Evolutionary conservation across 192 early-diverging fungal species (phyloP).

Genomic region (Gamsiella multidivaricata): DNA sequence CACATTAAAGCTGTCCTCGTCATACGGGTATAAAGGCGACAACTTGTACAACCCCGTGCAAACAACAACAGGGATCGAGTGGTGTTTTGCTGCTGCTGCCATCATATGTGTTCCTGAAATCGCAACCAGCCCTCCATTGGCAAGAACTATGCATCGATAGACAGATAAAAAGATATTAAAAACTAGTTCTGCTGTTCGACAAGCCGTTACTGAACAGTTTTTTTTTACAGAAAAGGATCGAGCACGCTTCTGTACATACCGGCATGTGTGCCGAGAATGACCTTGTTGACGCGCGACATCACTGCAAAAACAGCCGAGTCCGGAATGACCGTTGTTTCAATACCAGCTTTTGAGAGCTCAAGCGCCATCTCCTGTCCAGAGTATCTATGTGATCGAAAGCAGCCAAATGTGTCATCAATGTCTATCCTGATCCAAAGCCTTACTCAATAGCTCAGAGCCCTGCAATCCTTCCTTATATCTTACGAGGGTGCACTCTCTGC

Average conservation of each 20-base stretch:
- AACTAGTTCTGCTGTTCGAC: too few species aligned
- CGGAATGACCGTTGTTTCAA: slow-evolving; percentile 91
- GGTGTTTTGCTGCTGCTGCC: slow-evolving; percentile 91
- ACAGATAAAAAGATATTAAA: neutral
- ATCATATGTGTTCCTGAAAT: slow-evolving; percentile 83
- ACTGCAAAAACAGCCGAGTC: slow-evolving; percentile 96
- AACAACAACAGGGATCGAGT: slow-evolving; percentile 93
- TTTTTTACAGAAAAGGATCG: slow-evolving; percentile 3
- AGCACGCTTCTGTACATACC: slow-evolving; percentile 47
- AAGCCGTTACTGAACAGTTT: slow-evolving; percentile 5
- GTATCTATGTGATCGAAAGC: slow-evolving; percentile 60
- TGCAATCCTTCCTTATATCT: slow-evolving; percentile 8
- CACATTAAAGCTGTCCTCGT: slow-evolving; percentile 86
- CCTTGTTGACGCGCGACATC: slow-evolving; percentile 98
- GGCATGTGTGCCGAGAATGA: slow-evolving; percentile 91
- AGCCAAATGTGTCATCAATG: too few species aligned
- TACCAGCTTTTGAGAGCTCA: slow-evolving; percentile 77
- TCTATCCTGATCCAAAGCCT: too few species aligned
- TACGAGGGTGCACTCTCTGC: slow-evolving; percentile 91
- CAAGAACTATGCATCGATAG: slow-evolving; percentile 71
- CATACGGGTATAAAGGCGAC: slow-evolving; percentile 88
- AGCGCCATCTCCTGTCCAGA: slow-evolving; percentile 88
- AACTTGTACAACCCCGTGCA: slow-evolving; percentile 91
- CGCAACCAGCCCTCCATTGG: slow-evolving; percentile 93
- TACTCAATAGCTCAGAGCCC: too few species aligned